Base-by-base conservation (phyloP, 148 eudicot species). In the Selenicereus undatus region DNA sequence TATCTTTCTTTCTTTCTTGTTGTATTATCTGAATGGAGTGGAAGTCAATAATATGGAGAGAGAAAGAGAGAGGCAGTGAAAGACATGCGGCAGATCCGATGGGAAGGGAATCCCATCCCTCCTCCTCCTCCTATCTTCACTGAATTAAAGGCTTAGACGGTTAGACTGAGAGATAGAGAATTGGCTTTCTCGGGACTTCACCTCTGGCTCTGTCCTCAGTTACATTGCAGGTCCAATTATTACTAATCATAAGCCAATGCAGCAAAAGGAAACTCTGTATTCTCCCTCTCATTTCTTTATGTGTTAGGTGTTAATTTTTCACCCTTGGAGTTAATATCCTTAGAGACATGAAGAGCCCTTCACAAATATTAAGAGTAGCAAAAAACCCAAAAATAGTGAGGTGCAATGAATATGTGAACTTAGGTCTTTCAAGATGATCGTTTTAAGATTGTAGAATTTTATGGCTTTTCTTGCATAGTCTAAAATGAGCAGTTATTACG, bases 71-170 rank as follows among this genome's bases (percentile, higher is more conserved):
- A 64, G 82, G 79, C 77, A 83, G 85, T 76, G 79, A 75, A 76
- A 75, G 82, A 84, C 86, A 81, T 81, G 76, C 84, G 78, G 81
- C 86, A 66, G 75, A 84, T 81, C 84, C 78, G 79, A 84, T 77
- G 81, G 78, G 83, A 84, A 65, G 78, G 70, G 78, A 77, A 77
- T 84, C 83, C 86, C 86, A 77, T 76, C 65, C 52, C 78, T 56
- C 69, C 62, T 29, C n/a, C n/a, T 60, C n/a, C 51, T 68, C 64
- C 54, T 48, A 69, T 58, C 83, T 76, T 76, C 79, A 68, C 83
- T 81, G 75, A 66, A 75, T 65, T 81, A 14, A 80, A 80, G 74
- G 71, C 56, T 39, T 27, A 45, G n/a, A 65, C 52, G 17, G 58
- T 65, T 43, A 73, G 70, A 52, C 24, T 50, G 60, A 29, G 73